A percentile compares a stretch with the other conserved stretches of the same genome.
Evolutionary conservation across 2,329 filamentous ascomycete genomes (phyloP).

Genomic region (Capronia epimyces): DNA sequence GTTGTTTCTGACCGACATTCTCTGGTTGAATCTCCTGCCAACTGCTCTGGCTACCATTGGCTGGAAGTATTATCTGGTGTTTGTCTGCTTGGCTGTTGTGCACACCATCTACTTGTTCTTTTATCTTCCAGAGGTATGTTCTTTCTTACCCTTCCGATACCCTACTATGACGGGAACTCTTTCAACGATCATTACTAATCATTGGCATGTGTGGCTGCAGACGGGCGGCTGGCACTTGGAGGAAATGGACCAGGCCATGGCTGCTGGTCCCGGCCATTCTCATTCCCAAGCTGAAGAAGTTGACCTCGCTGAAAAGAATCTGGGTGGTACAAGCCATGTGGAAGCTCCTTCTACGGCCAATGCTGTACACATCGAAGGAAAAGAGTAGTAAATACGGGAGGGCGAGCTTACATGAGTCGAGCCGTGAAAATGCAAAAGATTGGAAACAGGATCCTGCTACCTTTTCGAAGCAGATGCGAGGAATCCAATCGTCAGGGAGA

Average conservation of each 20-base stretch:
- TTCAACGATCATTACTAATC: background rate
- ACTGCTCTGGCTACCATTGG: slow-evolving; percentile 32
- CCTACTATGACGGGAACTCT: too few species aligned
- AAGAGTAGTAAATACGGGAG: too few species aligned
- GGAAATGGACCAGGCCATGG: background rate
- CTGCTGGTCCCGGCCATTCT: background rate
- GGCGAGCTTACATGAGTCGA: too few species aligned
- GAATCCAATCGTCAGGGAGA: too few species aligned
- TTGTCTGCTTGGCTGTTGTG: slow-evolving; percentile 31
- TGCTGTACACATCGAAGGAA: too few species aligned
- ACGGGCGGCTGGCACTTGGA: slow-evolving; percentile 1
- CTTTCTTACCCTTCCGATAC: background rate
- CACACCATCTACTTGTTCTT: slow-evolving; percentile 34
- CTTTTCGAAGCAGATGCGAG: too few species aligned
- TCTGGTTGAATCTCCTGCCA: slow-evolving; percentile 33
- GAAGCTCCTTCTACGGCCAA: too few species aligned
- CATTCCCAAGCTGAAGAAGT: background rate
- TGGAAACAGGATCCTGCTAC: too few species aligned
- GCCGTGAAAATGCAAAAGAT: too few species aligned
- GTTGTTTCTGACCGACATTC: slow-evolving; percentile 30
- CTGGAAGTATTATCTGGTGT: slow-evolving; percentile 39
- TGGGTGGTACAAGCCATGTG: background rate
- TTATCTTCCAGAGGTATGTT: slow-evolving; percentile 32
- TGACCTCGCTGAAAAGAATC: background rate
- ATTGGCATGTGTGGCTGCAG: background rate